These are phyloP conservation scores for Pseudonectria buxi DNA, from an alignment of 2,329 filamentous ascomycete genomes.

Conservation along the genomic window DNA sequence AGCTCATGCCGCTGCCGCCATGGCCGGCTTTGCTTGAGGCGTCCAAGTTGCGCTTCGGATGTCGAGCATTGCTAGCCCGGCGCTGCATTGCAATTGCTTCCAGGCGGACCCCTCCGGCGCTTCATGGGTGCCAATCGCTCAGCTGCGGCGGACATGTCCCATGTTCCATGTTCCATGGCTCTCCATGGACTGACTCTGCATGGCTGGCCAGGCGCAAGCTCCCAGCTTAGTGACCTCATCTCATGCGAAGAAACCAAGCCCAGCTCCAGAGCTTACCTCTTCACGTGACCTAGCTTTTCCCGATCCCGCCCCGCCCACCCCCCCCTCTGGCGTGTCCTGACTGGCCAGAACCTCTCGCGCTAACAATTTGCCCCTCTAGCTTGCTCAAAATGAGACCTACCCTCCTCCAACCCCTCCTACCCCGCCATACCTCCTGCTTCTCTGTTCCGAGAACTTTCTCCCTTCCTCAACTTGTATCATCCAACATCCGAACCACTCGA, in stretches of 20 bases:
- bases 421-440: conserved; percentile 38
- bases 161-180: no score
- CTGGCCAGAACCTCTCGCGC: conserved; percentile 25
- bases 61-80: no score
- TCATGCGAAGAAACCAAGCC: neutral
- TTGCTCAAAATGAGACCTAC: conserved; percentile 38
- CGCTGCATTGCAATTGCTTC: no score
- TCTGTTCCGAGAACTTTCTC: conserved; percentile 33
- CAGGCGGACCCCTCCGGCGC: no score
- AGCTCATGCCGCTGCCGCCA: no score
- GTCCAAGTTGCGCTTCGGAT: no score
- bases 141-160: no score
- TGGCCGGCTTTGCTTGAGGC: no score
- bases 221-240: no score
- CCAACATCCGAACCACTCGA: conserved; percentile 32
- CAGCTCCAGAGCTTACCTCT: neutral
- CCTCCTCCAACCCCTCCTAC: conserved; percentile 40
- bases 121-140: no score
- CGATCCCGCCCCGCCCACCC: conserved; percentile 12
- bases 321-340: conserved; percentile 9
- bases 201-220: no score
- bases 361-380: conserved; percentile 37
- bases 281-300: conserved; percentile 24
- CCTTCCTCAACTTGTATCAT: conserved; percentile 35
- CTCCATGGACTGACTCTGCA: no score